Percentiles rank a stretch among this genome's conserved stretches.
Conservation (phyloP, 2,329 filamentous ascomycete species). For the Talaromyces verruculosus region DNA sequence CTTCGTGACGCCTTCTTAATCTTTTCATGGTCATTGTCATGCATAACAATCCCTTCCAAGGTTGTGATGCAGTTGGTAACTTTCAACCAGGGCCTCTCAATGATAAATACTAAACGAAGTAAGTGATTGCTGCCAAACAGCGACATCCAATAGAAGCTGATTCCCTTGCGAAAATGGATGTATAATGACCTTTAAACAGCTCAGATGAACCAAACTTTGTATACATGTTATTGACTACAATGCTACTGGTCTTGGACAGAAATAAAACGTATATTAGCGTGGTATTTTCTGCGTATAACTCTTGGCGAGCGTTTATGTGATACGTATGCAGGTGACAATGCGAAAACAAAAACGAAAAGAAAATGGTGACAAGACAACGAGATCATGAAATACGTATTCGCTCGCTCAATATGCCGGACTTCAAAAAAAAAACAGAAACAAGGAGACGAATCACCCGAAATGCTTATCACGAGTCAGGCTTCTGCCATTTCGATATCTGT, state of each 20-base stretch:
- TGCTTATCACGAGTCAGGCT: not conserved
- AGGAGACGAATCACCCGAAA: not conserved
- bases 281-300: not conserved
- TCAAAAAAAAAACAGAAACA: not conserved
- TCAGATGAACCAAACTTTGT: not conserved
- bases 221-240: not conserved
- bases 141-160: too few species aligned
- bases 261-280: not conserved
- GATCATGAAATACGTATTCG: not conserved
- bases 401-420: not conserved
- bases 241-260: not conserved
- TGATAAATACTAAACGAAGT: too few species aligned
- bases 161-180: too few species aligned
- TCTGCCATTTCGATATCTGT: slow-evolving; percentile 3
- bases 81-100: too few species aligned
- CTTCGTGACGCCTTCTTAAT: too few species aligned
- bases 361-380: not conserved
- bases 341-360: not conserved
- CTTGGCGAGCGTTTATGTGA: not conserved
- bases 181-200: too few species aligned
- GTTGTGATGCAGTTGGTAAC: too few species aligned
- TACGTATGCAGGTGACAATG: not conserved
- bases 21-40: too few species aligned
- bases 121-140: too few species aligned
- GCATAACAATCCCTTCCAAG: too few species aligned